Evolutionary conservation across 1,284 basidiomycete species (phyloP).

Genomic region (Austroboletus niveus): DNA sequence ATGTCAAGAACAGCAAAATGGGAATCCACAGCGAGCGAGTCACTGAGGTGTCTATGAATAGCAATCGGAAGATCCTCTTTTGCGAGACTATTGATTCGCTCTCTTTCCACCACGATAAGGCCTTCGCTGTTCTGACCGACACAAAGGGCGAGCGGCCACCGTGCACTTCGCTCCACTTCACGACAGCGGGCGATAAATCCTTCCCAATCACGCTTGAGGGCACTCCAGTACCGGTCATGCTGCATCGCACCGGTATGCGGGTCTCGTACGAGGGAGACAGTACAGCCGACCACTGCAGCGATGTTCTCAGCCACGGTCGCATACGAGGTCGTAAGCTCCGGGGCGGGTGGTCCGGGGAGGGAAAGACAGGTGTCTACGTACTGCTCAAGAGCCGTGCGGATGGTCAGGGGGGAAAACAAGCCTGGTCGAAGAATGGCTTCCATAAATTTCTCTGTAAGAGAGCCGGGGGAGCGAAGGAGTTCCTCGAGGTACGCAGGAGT

Average conservation of each 20-base stretch:
- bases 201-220: slow-evolving; percentile 89
- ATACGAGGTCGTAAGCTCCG: slow-evolving; percentile 60
- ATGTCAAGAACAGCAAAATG: slow-evolving; percentile 55
- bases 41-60: slow-evolving; percentile 47
- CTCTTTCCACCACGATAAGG: slow-evolving; percentile 72
- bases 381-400: slow-evolving; percentile 77
- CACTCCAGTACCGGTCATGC: slow-evolving; percentile 78
- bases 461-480: slow-evolving; percentile 67
- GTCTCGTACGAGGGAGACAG: slow-evolving; percentile 71
- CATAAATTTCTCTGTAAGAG: slow-evolving; percentile 77
- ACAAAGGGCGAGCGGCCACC: slow-evolving; percentile 78
- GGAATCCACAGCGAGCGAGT: slow-evolving; percentile 43
- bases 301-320: slow-evolving; percentile 74
- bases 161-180: slow-evolving; percentile 80
- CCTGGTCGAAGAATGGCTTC: slow-evolving; percentile 83
- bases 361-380: slow-evolving; percentile 74
- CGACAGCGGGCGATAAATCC: slow-evolving; percentile 87
- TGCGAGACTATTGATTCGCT: slow-evolving; percentile 66
- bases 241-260: slow-evolving; percentile 77
- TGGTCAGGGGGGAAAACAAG: slow-evolving; percentile 79
- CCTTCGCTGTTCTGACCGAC: slow-evolving; percentile 46
- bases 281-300: slow-evolving; percentile 82
- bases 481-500: slow-evolving; percentile 88
- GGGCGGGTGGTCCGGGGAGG: slow-evolving; percentile 52
- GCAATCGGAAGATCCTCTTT: slow-evolving; percentile 66